Percentiles rank a stretch among this genome's conserved stretches.
Conservation (phyloP, 106 monocot species). For the Chionographis japonica region DNA sequence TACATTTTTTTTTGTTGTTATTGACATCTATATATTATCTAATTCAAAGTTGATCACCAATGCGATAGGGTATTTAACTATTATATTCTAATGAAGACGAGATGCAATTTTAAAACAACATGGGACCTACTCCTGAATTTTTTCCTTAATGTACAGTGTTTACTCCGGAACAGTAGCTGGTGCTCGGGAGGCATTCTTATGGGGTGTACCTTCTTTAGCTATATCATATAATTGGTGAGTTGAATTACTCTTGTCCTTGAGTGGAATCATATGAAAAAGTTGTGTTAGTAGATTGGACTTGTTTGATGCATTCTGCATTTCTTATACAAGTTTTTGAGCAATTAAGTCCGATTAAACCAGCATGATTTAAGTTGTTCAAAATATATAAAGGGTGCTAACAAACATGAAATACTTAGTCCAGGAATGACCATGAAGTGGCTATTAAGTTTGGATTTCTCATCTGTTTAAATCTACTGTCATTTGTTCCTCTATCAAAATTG, state of each 20-base stretch:
- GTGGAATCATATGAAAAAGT: too few species aligned
- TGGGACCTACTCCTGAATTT: neutral
- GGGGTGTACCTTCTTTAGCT: slow-evolving; percentile 70
- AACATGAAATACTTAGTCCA: too few species aligned
- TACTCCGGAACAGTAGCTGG: slow-evolving; percentile 97
- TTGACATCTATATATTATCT: too few species aligned
- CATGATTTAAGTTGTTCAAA: neutral
- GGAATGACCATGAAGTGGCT: too few species aligned
- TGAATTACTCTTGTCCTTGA: neutral
- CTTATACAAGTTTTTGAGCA: too few species aligned
- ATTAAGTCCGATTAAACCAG: too few species aligned
- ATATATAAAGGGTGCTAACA: neutral
- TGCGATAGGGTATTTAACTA: too few species aligned
- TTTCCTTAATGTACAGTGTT: slow-evolving; percentile 37
- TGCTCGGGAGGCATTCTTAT: slow-evolving; percentile 93
- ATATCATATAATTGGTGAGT: slow-evolving; percentile 87
- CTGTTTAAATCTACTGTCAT: too few species aligned
- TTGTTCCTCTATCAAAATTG: too few species aligned
- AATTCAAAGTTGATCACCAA: too few species aligned
- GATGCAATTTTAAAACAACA: neutral
- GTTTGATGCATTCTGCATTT: slow-evolving; percentile 7
- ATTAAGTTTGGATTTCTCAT: too few species aligned
- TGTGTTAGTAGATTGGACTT: neutral
- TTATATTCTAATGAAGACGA: neutral
- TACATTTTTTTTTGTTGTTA: too few species aligned